These are phyloP conservation scores for Sphagnum tenellum DNA, from an alignment of 225 moss, liverwort and hornwort species.

Conservation along the genomic window DNA sequence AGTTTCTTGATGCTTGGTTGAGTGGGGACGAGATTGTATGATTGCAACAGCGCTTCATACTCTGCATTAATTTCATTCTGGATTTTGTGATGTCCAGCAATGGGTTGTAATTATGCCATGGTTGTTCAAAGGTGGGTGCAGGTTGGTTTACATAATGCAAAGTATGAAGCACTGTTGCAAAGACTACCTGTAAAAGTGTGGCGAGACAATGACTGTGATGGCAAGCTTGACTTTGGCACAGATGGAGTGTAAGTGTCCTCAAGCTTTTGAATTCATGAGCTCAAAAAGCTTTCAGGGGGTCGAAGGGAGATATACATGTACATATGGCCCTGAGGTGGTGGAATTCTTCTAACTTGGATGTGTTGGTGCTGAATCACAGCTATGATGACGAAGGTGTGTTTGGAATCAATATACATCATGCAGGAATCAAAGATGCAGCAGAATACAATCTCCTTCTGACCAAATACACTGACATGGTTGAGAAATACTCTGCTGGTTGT, in stretches of 20 bases:
- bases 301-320: too few species aligned
- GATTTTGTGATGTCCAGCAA: too few species aligned
- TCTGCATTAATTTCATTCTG: too few species aligned
- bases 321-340: too few species aligned
- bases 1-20: too few species aligned
- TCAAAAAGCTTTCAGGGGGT: too few species aligned
- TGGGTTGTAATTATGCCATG: neutral
- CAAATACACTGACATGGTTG: conserved; percentile 8
- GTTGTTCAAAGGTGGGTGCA: neutral
- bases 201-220: conserved; percentile 6
- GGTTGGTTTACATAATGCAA: conserved; percentile 3
- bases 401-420: conserved; percentile 7
- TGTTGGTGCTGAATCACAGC: neutral
- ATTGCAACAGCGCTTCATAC: too few species aligned
- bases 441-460: conserved; percentile 3
- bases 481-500: conserved; percentile 6
- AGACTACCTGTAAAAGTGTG: conserved; percentile 6
- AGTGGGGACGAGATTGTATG: too few species aligned
- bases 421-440: conserved; percentile 5
- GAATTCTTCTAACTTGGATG: neutral
- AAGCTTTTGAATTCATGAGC: too few species aligned
- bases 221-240: conserved; percentile 8
- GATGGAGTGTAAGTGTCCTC: neutral
- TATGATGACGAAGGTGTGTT: conserved; percentile 6
- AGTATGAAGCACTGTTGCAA: conserved; percentile 7